These are phyloP conservation scores for Avena insularis DNA, from an alignment of 176 grass and related monocot genomes.

Conservation along the genomic window DNA sequence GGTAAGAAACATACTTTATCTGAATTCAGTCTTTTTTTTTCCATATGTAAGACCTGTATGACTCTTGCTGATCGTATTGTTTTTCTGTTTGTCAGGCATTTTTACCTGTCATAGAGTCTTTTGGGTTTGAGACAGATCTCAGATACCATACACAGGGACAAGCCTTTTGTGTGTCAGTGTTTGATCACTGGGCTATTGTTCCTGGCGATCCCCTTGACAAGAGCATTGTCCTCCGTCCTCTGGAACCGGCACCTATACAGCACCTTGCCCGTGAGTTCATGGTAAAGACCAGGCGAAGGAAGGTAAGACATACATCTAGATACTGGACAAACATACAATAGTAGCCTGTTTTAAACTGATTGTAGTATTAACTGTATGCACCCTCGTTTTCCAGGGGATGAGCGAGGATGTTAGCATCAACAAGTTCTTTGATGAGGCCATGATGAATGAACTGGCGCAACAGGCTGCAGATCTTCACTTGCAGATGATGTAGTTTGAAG, in stretches of 20 bases:
- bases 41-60: conserved; percentile 8
- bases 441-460: conserved; percentile 94
- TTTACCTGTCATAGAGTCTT: conserved; percentile 97
- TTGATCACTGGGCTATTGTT: conserved; percentile 99
- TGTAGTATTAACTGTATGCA: conserved; percentile 18
- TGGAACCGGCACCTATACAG: conserved; percentile 91
- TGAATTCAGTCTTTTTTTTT: conserved; percentile 18
- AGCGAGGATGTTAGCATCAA: conserved; percentile 98
- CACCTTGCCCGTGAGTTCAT: conserved; percentile 98
- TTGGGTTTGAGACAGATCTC: conserved; percentile 98
- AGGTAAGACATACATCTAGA: conserved; percentile 42
- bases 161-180: conserved; percentile 93
- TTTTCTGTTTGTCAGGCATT: conserved; percentile 66
- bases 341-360: not conserved
- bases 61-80: conserved; percentile 25
- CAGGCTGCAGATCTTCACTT: conserved; percentile 88
- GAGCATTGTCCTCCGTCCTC: conserved; percentile 78
- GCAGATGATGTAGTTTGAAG: conserved; percentile 75
- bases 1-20: conserved; percentile 48
- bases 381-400: conserved; percentile 74
- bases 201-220: conserved; percentile 97
- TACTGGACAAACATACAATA: not conserved
- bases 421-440: conserved; percentile 97
- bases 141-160: conserved; percentile 97
- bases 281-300: conserved; percentile 95